Evolutionary conservation across 192 early-diverging fungal species (phyloP).

Genomic region (Mortierella claussenii): DNA sequence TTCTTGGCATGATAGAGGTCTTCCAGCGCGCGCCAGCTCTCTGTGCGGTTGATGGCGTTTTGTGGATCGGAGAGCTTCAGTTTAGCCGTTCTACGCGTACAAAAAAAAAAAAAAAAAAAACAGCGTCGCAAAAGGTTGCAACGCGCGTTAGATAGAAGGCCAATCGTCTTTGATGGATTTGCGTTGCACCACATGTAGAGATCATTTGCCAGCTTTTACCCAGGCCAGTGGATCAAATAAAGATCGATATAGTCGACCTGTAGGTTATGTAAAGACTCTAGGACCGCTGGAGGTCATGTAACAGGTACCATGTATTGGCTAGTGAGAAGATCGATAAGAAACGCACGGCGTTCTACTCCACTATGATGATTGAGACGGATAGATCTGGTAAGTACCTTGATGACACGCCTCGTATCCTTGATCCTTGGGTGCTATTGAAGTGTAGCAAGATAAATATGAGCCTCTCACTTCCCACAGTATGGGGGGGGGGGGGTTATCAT

Average conservation of each 20-base stretch:
- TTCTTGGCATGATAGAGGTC: conserved; percentile 65
- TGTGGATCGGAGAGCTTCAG: conserved; percentile 53
- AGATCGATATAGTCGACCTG: conserved; percentile 77
- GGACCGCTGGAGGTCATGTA: too few species aligned
- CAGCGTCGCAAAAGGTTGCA: too few species aligned
- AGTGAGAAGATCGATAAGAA: too few species aligned
- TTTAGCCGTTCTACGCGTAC: conserved; percentile 37
- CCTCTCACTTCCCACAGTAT: too few species aligned
- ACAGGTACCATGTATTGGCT: too few species aligned
- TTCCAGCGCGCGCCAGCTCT: conserved; percentile 74
- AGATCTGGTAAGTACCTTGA: conserved; percentile 48
- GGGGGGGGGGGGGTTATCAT: too few species aligned
- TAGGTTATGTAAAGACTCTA: conserved; percentile 64
- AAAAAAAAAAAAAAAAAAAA: conserved; percentile 7
- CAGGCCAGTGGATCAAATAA: conserved; percentile 85
- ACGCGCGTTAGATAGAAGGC: too few species aligned
- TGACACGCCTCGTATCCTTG: conserved; percentile 73
- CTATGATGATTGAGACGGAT: too few species aligned
- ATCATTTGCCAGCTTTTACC: conserved; percentile 41
- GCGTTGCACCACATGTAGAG: too few species aligned
- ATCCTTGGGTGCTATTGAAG: conserved; percentile 73
- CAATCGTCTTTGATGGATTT: too few species aligned
- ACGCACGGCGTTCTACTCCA: too few species aligned
- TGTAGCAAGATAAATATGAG: too few species aligned
- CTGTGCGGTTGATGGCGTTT: conserved; percentile 62